phyloP scores from a whole-genome alignment of 2,329 filamentous ascomycete genomes.

The Colletotrichum paranaense region DNA sequence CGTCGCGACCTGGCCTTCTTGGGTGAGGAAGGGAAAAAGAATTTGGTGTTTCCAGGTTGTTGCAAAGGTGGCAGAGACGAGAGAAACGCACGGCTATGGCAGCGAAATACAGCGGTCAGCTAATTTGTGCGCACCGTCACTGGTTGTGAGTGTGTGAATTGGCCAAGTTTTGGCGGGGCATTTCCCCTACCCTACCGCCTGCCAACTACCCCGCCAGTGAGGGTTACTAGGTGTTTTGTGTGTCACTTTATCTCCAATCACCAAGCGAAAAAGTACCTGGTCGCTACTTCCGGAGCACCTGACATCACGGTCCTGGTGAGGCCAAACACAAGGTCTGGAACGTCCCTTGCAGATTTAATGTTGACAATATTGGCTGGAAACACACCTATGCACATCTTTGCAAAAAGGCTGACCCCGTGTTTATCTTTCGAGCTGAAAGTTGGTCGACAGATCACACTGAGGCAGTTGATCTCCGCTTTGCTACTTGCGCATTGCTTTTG shows the following conservation, averaged over 20 bases:
- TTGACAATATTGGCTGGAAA: background rate
- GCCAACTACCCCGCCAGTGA: slow-evolving; percentile 26
- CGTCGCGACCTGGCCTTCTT: slow-evolving; percentile 34
- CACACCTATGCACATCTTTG: slow-evolving; percentile 1
- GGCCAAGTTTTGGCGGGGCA: slow-evolving; percentile 37
- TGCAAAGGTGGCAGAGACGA: slow-evolving; percentile 23
- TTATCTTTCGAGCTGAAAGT: background rate
- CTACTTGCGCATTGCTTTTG: background rate
- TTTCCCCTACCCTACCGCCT: slow-evolving; percentile 28
- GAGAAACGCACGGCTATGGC: slow-evolving; percentile 21
- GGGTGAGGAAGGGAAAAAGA: slow-evolving; percentile 8
- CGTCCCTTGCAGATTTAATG: background rate
- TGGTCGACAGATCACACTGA: background rate
- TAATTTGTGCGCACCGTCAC: slow-evolving; percentile 36
- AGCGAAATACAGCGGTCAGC: slow-evolving; percentile 36
- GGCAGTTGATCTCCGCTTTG: background rate
- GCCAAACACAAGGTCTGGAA: slow-evolving; percentile 21
- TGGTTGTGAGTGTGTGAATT: slow-evolving; percentile 37
- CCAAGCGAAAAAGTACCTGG: background rate
- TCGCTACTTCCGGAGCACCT: background rate
- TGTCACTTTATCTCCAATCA: background rate
- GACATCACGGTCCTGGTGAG: slow-evolving; percentile 23
- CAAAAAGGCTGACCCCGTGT: slow-evolving; percentile 2
- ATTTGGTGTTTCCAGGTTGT: slow-evolving; percentile 23
- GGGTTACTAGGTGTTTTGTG: background rate